Conservation (phyloP, 2,329 filamentous ascomycete genomes). For the Lasiodiplodia sp. region DNA sequence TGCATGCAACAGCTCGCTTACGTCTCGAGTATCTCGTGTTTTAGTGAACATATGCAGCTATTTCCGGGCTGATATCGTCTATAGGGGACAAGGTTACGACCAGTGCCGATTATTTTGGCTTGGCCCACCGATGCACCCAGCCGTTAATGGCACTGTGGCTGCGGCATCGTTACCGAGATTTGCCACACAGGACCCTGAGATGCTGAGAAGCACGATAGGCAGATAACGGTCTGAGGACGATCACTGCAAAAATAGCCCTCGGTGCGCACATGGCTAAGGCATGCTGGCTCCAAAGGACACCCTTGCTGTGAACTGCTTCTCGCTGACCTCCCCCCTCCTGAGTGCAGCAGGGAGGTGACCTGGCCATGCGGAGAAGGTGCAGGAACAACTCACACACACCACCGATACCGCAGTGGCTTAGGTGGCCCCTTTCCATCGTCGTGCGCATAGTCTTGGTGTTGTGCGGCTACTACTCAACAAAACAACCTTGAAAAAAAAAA, state of each 20-base stretch:
- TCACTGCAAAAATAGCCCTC: slow-evolving; percentile 20
- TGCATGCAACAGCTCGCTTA: slow-evolving; percentile 18
- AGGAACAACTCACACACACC: slow-evolving; percentile 6
- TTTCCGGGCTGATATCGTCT: slow-evolving; percentile 4
- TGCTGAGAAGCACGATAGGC: slow-evolving; percentile 20
- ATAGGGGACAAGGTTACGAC: background rate
- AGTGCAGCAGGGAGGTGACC: slow-evolving; percentile 16
- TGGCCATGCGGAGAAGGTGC: slow-evolving; percentile 16
- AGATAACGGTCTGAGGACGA: slow-evolving; percentile 8
- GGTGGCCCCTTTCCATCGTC: background rate
- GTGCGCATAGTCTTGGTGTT: slow-evolving; percentile 10
- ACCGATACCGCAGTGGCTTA: slow-evolving; percentile 18
- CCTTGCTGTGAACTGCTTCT: slow-evolving; percentile 4
- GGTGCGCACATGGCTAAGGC: background rate
- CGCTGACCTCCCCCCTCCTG: slow-evolving; percentile 13
- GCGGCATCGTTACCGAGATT: slow-evolving; percentile 8
- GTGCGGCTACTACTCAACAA: slow-evolving; percentile 23
- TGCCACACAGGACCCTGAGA: slow-evolving; percentile 27
- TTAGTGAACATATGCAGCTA: background rate
- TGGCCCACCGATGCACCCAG: background rate
- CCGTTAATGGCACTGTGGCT: background rate
- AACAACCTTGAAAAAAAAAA: slow-evolving; percentile 2
- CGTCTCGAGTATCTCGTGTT: slow-evolving; percentile 7
- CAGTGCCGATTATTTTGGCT: background rate
- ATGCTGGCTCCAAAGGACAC: slow-evolving; percentile 5